Evolutionary conservation across 163 green algal genomes (phyloP), one percentile per base, ranked within the genome.

Genomic region (Prototheca wickerhamii): DNA sequence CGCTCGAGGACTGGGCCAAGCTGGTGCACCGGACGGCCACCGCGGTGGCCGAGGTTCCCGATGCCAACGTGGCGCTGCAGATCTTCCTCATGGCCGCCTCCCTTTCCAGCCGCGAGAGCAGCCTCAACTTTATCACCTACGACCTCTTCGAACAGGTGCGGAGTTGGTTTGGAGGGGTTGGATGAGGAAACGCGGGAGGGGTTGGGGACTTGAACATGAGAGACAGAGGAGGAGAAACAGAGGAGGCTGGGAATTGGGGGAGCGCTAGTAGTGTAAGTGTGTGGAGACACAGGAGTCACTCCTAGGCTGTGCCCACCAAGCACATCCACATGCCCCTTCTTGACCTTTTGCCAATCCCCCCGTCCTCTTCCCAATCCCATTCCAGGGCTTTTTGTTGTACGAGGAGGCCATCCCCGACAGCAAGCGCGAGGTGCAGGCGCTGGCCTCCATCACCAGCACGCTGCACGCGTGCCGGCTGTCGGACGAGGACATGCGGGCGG

Each of bases 141-240:
- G 88, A 95, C 57, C 92, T 94, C 64, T 94, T 96, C 40, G 93
- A 96, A 64, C 82, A 93, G 78, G 84, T 82, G 29, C 68, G 12
- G 10, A 15, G 10, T 49, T 49, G 10, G 10, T 10, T 49, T 10
- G 10, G 40, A 49, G 40, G 10, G 40, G 40, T 49, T n/a, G n/a
- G n/a, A n/a, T n/a, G n/a, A n/a, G n/a, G n/a, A n/a, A n/a, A n/a
- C n/a, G n/a, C n/a, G n/a, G n/a, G n/a, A n/a, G n/a, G n/a, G n/a
- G n/a, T n/a, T n/a, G n/a, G n/a, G n/a, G n/a, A n/a, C n/a, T n/a
- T n/a, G n/a, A n/a, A n/a, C n/a, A n/a, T n/a, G n/a, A n/a, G n/a
- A n/a, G n/a, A n/a, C n/a, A n/a, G n/a, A n/a, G n/a, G n/a, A n/a
- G n/a, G n/a, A n/a, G n/a, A n/a, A n/a, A n/a, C n/a, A n/a, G n/a